Base-by-base conservation (phyloP, 192 early-diverging fungal genomes). In the Coemansia sp. region DNA sequence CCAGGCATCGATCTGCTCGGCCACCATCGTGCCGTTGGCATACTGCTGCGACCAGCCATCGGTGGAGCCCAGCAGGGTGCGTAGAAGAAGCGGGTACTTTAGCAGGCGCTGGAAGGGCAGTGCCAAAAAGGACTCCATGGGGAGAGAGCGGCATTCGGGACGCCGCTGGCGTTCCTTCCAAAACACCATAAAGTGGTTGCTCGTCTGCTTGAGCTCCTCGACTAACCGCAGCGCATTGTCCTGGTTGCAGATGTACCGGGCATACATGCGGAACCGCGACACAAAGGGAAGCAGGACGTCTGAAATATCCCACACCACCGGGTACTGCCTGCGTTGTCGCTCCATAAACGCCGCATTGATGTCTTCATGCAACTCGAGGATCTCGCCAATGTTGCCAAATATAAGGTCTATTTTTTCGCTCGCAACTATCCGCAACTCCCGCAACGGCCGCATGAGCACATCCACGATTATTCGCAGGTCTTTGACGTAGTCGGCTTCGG, bases 401-500 rank as follows among this genome's bases (percentile, higher is more conserved):
- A 82, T 51, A 62, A 68, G 42, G 12, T 82, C 76, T 34, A 69
- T 67, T 34, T 79, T 56, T 36, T 65, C 71, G 42, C 64, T 56
- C 47, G 81, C 56, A 43, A 81, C 52, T n/a, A 81, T 53, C 21
- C 66, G 63, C 46, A 81, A 67, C n/a, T 55, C 41, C 17, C 51
- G 59, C 53, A 83, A 58, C n/a, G 80, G 80, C 16, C 52, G 46
- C 36, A 73, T 52, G 32, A 83, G 61, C 54, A 94, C 88, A 53
- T 90, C 85, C 2, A 92, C 83, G 7, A 93, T 79, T 34, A 89
- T 82, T 36, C 88, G 81, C 28, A 98, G 81, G 81, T 98, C 96
- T 16, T 83, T 80, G 15, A 92, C 84, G 60, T 94, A 98, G 63
- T 94, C 93, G 14, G 82, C 81, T 79, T 98, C 96, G 2, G 94